A percentile compares a stretch with the other conserved stretches of the same genome.
Evolutionary conservation across 2,329 filamentous ascomycete species (phyloP).

Genomic region (Alternaria panax): DNA sequence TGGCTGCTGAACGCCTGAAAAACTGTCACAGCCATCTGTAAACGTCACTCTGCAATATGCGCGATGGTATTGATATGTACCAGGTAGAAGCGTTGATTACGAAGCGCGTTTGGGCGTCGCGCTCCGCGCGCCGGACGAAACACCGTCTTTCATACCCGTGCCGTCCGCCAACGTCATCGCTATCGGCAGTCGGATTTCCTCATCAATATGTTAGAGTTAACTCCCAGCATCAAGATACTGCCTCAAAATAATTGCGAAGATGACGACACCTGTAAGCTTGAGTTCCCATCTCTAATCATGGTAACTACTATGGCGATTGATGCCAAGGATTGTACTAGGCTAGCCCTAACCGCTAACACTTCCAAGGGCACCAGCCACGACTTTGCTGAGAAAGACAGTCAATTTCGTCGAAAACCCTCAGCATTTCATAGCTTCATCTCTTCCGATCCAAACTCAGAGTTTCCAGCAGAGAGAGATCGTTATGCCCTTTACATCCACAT

Average conservation of each 20-base stretch:
- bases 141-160: not conserved
- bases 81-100: not conserved
- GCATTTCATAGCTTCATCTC: constrained; percentile 65
- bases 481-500: constrained; percentile 69
- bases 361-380: not conserved
- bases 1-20: not conserved
- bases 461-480: constrained; percentile 66
- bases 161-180: not conserved
- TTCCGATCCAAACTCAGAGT: constrained; percentile 58
- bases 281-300: not conserved
- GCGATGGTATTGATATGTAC: not conserved
- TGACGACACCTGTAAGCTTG: not conserved
- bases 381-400: constrained; percentile 56
- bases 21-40: not conserved
- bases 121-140: not conserved
- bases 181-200: not conserved
- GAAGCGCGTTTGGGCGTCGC: not conserved
- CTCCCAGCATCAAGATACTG: not conserved
- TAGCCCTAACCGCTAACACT: not conserved
- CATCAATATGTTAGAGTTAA: not conserved
- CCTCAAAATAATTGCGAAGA: not conserved
- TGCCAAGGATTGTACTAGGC: not conserved
- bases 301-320: not conserved
- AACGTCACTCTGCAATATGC: not conserved
- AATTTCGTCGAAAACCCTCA: constrained; percentile 65